These are phyloP conservation scores for Trichosporon asahii DNA, from an alignment of 1,284 basidiomycete genomes.

Conservation along the genomic window DNA sequence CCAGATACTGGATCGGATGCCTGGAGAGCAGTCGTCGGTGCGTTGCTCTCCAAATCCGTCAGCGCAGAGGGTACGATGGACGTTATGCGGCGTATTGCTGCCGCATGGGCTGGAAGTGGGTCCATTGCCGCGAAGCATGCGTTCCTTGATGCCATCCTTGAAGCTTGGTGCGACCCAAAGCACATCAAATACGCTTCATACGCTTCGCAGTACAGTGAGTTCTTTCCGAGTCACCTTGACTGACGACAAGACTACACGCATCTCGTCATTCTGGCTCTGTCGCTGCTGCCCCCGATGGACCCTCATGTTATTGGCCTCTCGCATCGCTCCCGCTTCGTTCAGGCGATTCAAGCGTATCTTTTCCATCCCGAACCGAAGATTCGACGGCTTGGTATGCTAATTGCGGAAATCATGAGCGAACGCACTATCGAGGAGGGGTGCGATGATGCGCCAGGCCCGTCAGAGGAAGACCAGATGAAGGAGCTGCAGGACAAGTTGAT, in stretches of 20 bases:
- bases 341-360: conserved; percentile 71
- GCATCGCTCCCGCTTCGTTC: conserved; percentile 64
- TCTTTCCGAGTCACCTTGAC: background rate
- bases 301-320: conserved; percentile 48
- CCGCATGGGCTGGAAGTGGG: conserved; percentile 35
- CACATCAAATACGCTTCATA: conserved; percentile 49
- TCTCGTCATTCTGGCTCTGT: conserved; percentile 63
- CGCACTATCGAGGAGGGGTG: conserved; percentile 29
- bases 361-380: conserved; percentile 71
- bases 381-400: conserved; percentile 88
- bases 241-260: conserved; percentile 62
- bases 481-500: conserved; percentile 45
- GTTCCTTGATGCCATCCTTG: conserved; percentile 42
- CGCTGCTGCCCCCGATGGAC: conserved; percentile 60
- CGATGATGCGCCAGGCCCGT: background rate
- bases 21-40: conserved; percentile 31
- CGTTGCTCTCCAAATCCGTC: conserved; percentile 8
- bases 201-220: conserved; percentile 44
- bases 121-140: conserved; percentile 19
- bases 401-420: conserved; percentile 65
- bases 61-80: conserved; percentile 8
- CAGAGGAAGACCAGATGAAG: conserved; percentile 37
- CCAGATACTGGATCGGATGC: conserved; percentile 33
- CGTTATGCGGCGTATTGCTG: conserved; percentile 32
- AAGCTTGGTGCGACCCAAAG: conserved; percentile 49